Evolutionary conservation across 2,329 filamentous ascomycete genomes (phyloP).

Genomic region (Exophiala calicioides): DNA sequence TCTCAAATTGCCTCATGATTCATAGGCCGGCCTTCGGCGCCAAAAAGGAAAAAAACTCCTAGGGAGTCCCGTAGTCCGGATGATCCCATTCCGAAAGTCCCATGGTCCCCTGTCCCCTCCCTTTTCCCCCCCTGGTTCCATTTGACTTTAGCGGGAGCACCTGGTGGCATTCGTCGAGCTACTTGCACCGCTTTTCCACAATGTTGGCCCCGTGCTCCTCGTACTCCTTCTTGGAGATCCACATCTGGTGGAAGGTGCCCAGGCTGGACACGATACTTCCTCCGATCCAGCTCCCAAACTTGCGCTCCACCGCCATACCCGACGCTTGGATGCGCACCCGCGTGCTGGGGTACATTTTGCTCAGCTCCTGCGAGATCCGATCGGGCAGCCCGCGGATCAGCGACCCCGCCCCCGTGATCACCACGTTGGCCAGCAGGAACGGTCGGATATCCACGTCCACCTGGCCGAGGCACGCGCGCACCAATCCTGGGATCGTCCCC

Average conservation of each 20-base stretch:
- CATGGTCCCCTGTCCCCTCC: too few relatives aligned
- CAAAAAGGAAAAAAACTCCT: too few relatives aligned
- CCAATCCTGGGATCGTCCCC: conserved; percentile 80
- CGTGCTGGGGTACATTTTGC: conserved; percentile 76
- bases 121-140: background rate
- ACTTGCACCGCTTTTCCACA: conserved; percentile 97
- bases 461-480: conserved; percentile 72
- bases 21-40: too few relatives aligned
- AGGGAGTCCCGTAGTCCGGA: too few relatives aligned
- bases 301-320: conserved; percentile 80
- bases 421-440: conserved; percentile 81
- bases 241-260: conserved; percentile 99
- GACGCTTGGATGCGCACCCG: conserved; percentile 87
- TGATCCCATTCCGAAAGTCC: too few relatives aligned
- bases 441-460: conserved; percentile 89
- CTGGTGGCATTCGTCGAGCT: conserved; percentile 30
- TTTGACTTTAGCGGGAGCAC: background rate
- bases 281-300: conserved; percentile 93
- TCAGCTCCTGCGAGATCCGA: conserved; percentile 81
- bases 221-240: conserved; percentile 97
- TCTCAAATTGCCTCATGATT: too few relatives aligned
- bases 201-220: conserved; percentile 89
- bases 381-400: conserved; percentile 91
- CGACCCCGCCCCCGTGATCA: conserved; percentile 85
- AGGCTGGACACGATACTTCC: conserved; percentile 93